Base-by-base conservation (phyloP, 192 early-diverging fungal genomes). In the Coemansia sp. region DNA sequence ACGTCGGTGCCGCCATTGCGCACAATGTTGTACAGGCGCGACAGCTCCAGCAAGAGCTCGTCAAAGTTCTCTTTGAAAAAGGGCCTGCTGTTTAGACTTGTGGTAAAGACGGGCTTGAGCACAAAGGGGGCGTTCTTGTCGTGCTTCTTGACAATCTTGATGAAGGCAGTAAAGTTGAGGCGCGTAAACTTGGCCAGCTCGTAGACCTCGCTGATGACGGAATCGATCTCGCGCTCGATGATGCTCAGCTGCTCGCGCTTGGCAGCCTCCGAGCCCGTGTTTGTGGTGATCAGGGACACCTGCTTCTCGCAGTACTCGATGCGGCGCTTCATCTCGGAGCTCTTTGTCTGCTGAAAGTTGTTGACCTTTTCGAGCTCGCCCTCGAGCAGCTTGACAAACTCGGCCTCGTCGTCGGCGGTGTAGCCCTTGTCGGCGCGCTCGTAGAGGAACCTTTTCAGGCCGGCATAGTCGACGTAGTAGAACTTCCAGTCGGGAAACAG, bases 61-160 rank as follows among this genome's bases (percentile, higher is more conserved):
- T 97, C 93, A 72, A 90, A 93, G 55, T 90, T 85, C 54, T 90
- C 82, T 60, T 87, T 86, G 72, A 84, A 87, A 58, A 94, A 93
- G 6, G 88, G 82, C n/a, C 82, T 73, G 65, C 69, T 79, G 78
- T 94, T 90, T 53, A 97, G 70, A 54, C 87, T 78, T 67, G 88
- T 74, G 79, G 81, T 80, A 67, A 89, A 87, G 78, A 90, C 63
- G 23, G 89, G 81, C 66, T 88, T 75, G 24, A 98, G 70, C 26
- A 82, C 71, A 58, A 84, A 91, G 8, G 78, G 81, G 33, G 94
- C 93, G 76, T 92, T 85, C 84, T 95, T 94, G 78, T 99, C 95
- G 68, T 99, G 96, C 76, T 99, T 99, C 75, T 99, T 99, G 65
- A 99, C 81, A 59, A 97, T 96, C 80, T 95, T 87, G 29, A 87